These are phyloP conservation scores for Thielaviopsis ethacetica DNA, from an alignment of 2,329 filamentous ascomycete genomes.

Conservation along the genomic window DNA sequence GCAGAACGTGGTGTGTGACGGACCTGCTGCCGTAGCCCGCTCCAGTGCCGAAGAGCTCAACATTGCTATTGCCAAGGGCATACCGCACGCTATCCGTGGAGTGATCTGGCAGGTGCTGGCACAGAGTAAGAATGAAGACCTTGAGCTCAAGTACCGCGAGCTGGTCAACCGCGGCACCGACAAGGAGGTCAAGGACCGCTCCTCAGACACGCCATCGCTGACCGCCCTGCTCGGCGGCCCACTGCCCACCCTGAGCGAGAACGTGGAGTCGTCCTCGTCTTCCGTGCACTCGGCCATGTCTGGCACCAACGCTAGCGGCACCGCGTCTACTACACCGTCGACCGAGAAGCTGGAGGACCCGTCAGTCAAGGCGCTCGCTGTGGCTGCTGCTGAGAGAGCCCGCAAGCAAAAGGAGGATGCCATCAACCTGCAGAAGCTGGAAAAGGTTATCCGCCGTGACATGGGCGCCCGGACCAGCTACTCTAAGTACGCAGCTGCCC, in stretches of 20 bases:
- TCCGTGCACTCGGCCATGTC: constrained; percentile 70
- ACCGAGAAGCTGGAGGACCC: constrained; percentile 45
- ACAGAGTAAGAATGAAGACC: constrained; percentile 81
- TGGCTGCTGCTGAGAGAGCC: constrained; percentile 49
- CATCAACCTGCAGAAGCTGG: constrained; percentile 59
- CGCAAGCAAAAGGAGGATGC: constrained; percentile 67
- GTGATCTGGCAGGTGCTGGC: constrained; percentile 97
- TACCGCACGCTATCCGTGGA: constrained; percentile 88
- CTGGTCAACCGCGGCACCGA: constrained; percentile 66
- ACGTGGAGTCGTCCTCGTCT: constrained; percentile 61
- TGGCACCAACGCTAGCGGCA: constrained; percentile 33
- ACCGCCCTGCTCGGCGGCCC: constrained; percentile 37
- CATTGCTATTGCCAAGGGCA: constrained; percentile 78
- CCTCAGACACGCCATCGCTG: constrained; percentile 36
- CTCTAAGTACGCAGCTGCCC: constrained; percentile 84
- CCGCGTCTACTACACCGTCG: constrained; percentile 33
- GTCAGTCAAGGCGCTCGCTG: constrained; percentile 47
- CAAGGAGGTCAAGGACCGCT: constrained; percentile 48
- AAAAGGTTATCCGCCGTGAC: constrained; percentile 83
- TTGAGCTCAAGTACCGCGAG: constrained; percentile 76
- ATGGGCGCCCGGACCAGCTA: constrained; percentile 87
- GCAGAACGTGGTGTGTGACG: constrained; percentile 92
- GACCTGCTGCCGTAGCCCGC: constrained; percentile 70
- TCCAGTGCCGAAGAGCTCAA: constrained; percentile 84
- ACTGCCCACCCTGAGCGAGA: constrained; percentile 46